A percentile compares a stretch with the other conserved stretches of the same genome.
phyloP scores from a whole-genome alignment of 768 basidiomycete genomes.

The Multifurca ochricompacta region DNA sequence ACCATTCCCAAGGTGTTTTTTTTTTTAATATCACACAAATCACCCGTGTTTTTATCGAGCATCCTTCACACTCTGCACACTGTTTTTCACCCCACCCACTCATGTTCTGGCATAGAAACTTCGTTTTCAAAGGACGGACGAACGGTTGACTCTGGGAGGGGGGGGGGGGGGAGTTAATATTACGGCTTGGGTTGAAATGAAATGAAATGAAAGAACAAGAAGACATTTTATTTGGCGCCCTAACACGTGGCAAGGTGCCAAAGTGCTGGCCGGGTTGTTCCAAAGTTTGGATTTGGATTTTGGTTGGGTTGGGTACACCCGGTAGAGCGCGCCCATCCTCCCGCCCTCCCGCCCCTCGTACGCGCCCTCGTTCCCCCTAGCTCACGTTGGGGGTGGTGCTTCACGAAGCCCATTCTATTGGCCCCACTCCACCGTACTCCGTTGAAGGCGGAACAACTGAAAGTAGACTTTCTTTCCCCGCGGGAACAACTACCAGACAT shows the following conservation, averaged over 20 bases:
- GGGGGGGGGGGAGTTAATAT: no score
- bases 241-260: conserved; percentile 1
- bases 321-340: not conserved
- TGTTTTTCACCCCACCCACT: no score
- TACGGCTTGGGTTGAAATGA: no score
- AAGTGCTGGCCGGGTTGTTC: not conserved
- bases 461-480: not conserved
- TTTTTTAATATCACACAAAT: no score
- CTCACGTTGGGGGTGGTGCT: not conserved
- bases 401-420: not conserved
- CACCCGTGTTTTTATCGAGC: no score
- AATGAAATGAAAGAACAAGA: no score
- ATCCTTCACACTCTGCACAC: no score
- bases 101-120: no score
- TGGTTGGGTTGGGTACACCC: not conserved
- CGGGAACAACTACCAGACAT: not conserved
- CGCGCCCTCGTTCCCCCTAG: not conserved
- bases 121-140: no score
- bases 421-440: not conserved
- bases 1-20: no score
- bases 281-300: not conserved
- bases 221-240: not conserved
- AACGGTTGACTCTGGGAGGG: no score
- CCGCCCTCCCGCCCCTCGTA: not conserved
- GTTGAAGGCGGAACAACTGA: not conserved